These are phyloP conservation scores for Plasmopara halstedii DNA, from an alignment of 352 stramenopile species.

Conservation along the genomic window DNA sequence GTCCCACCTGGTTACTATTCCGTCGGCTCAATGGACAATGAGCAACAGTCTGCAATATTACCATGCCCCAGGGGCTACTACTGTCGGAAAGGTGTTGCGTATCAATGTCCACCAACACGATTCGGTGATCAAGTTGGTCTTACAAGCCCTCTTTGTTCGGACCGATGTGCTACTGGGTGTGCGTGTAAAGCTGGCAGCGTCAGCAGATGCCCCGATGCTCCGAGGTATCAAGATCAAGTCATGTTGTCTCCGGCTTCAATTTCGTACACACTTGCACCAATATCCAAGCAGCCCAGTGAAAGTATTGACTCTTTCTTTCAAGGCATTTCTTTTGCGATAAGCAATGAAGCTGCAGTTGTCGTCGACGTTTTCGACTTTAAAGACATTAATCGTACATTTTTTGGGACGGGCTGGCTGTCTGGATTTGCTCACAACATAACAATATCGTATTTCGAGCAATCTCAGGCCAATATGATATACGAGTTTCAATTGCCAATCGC, in stretches of 20 bases:
- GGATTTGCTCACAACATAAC: slow-evolving; percentile 51
- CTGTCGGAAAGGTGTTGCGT: slow-evolving; percentile 30
- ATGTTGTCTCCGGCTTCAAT: slow-evolving; percentile 25
- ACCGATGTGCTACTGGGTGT: slow-evolving; percentile 34
- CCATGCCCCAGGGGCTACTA: slow-evolving; percentile 43
- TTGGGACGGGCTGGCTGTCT: slow-evolving; percentile 15
- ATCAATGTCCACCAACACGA: slow-evolving; percentile 36
- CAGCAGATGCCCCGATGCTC: slow-evolving; percentile 28
- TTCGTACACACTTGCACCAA: slow-evolving; percentile 22
- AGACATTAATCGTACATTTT: slow-evolving; percentile 26
- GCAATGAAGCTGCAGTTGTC: neutral
- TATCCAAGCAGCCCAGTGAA: slow-evolving; percentile 17
- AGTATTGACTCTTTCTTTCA: slow-evolving; percentile 7
- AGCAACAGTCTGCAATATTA: slow-evolving; percentile 27
- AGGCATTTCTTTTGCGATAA: slow-evolving; percentile 3
- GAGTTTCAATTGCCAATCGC: slow-evolving; percentile 45
- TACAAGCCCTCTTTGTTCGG: slow-evolving; percentile 33
- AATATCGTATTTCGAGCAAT: slow-evolving; percentile 41
- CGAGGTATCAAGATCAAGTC: slow-evolving; percentile 19
- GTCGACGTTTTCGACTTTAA: slow-evolving; percentile 40
- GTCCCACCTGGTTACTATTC: slow-evolving; percentile 44
- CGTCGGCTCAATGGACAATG: slow-evolving; percentile 19
- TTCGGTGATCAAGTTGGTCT: slow-evolving; percentile 34
- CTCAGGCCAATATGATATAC: slow-evolving; percentile 18
- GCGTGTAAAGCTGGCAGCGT: slow-evolving; percentile 42